These are phyloP conservation scores for Orbilia blumenaviensis DNA, from an alignment of 2,329 filamentous ascomycete genomes.

Conservation along the genomic window DNA sequence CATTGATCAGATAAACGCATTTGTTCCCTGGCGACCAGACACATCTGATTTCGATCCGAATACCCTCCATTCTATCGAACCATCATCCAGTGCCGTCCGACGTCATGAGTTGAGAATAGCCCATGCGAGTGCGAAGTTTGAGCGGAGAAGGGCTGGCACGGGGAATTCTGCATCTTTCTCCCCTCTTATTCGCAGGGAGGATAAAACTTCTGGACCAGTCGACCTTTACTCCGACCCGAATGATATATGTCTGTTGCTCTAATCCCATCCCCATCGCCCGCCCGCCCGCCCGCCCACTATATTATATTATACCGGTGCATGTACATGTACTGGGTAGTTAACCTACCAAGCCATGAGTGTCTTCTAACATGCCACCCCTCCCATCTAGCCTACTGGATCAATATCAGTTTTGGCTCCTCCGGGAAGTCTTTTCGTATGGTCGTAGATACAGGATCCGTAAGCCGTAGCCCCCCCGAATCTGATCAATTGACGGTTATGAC, in stretches of 20 bases:
- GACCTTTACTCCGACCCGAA: slow-evolving; percentile 27
- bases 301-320: too few relatives aligned
- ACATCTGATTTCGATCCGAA: slow-evolving; percentile 31
- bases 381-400: slow-evolving; percentile 53
- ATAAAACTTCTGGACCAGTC: slow-evolving; percentile 21
- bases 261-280: neutral
- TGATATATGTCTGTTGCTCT: slow-evolving; percentile 35
- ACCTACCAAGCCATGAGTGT: neutral
- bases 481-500: neutral
- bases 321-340: neutral
- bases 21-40: slow-evolving; percentile 40
- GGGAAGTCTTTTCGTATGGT: slow-evolving; percentile 70
- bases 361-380: slow-evolving; percentile 8
- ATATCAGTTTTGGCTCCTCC: slow-evolving; percentile 68
- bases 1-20: slow-evolving; percentile 29
- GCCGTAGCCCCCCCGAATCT: neutral
- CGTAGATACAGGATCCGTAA: slow-evolving; percentile 71
- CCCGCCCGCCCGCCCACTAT: neutral
- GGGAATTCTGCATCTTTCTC: neutral
- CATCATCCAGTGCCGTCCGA: slow-evolving; percentile 11
- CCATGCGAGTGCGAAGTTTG: slow-evolving; percentile 23
- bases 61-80: slow-evolving; percentile 23
- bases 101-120: slow-evolving; percentile 42
- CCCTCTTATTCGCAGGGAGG: neutral
- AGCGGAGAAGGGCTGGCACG: neutral